Evolutionary conservation across 1,284 basidiomycete species (phyloP).

Genomic region (Ceraceosorus guamensis): DNA sequence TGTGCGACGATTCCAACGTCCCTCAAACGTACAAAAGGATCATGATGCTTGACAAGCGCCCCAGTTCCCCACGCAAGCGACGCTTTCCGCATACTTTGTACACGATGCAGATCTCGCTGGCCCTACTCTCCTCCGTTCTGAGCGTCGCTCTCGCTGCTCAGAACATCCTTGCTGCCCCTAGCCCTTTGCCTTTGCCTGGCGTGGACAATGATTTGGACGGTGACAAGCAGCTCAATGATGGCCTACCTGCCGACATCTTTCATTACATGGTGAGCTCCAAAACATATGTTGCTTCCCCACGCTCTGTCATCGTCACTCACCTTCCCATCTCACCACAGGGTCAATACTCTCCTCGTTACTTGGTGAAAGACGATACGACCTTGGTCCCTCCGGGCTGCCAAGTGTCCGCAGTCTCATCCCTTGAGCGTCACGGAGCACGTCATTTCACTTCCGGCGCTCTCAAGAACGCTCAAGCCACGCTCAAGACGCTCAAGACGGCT

Average conservation of each 20-base stretch:
- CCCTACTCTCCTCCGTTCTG: too few relatives aligned
- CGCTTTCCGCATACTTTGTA: too few relatives aligned
- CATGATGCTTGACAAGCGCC: too few relatives aligned
- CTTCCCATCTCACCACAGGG: background rate
- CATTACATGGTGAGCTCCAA: background rate
- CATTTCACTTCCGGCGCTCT: slow-evolving; percentile 10
- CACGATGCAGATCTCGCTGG: too few relatives aligned
- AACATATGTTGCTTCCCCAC: too few relatives aligned
- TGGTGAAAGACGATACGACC: background rate
- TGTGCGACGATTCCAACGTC: too few relatives aligned
- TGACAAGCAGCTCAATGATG: background rate
- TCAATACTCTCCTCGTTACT: slow-evolving; percentile 15
- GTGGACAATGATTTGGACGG: background rate
- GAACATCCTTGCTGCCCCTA: too few relatives aligned
- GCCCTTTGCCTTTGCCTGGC: too few relatives aligned
- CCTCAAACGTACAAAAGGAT: too few relatives aligned
- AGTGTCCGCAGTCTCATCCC: slow-evolving; percentile 11
- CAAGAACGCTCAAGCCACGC: slow-evolving; percentile 11
- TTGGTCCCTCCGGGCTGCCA: slow-evolving; percentile 10
- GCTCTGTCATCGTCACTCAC: too few relatives aligned
- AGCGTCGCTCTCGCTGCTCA: too few relatives aligned
- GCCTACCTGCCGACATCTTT: background rate
- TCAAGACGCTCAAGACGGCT: slow-evolving; percentile 8
- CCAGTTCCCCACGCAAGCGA: too few relatives aligned
- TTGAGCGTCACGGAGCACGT: slow-evolving; percentile 17